These are phyloP conservation scores for Dictyophora rubrovolvata DNA, from an alignment of 768 basidiomycete genomes.

Conservation along the genomic window DNA sequence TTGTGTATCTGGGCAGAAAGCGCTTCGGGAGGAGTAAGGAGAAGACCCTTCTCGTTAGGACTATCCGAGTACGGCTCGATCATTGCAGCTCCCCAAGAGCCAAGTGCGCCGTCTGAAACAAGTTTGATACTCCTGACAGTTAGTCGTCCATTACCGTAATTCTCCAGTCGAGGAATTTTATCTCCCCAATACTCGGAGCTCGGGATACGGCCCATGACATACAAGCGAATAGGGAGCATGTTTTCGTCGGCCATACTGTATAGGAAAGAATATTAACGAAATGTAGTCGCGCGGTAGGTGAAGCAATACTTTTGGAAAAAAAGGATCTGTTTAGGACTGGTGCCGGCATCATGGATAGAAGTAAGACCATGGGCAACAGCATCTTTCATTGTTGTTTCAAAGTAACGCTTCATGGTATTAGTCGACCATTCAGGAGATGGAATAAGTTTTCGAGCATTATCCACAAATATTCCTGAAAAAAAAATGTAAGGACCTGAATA, in stretches of 20 bases:
- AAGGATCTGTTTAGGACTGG: constrained; percentile 37
- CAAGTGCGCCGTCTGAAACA: constrained; percentile 79
- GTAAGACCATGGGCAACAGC: constrained; percentile 76
- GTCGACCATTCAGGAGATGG: constrained; percentile 52
- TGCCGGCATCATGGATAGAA: constrained; percentile 75
- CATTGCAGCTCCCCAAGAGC: constrained; percentile 88
- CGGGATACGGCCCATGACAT: constrained; percentile 37
- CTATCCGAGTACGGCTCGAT: constrained; percentile 77
- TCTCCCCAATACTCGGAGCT: constrained; percentile 59
- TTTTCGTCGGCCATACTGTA: constrained; percentile 58
- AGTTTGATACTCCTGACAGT: constrained; percentile 65
- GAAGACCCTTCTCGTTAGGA: constrained; percentile 56
- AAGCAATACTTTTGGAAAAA: constrained; percentile 51
- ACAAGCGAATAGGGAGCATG: constrained; percentile 43
- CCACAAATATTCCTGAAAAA: constrained; percentile 61
- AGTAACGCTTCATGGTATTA: constrained; percentile 47
- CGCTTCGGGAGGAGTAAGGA: constrained; percentile 46
- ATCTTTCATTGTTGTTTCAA: constrained; percentile 53
- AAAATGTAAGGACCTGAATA: neutral
- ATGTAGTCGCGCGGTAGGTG: neutral
- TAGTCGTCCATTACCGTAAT: constrained; percentile 60
- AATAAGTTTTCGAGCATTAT: constrained; percentile 78
- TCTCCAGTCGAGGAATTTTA: constrained; percentile 44
- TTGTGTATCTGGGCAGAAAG: constrained; percentile 44
- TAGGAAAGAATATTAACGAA: constrained; percentile 4